Percentiles rank a stretch among this genome's conserved stretches.
These are phyloP conservation scores for Exophiala phaeomuriformis DNA, from an alignment of 2,329 filamentous ascomycete genomes.

Conservation along the genomic window DNA sequence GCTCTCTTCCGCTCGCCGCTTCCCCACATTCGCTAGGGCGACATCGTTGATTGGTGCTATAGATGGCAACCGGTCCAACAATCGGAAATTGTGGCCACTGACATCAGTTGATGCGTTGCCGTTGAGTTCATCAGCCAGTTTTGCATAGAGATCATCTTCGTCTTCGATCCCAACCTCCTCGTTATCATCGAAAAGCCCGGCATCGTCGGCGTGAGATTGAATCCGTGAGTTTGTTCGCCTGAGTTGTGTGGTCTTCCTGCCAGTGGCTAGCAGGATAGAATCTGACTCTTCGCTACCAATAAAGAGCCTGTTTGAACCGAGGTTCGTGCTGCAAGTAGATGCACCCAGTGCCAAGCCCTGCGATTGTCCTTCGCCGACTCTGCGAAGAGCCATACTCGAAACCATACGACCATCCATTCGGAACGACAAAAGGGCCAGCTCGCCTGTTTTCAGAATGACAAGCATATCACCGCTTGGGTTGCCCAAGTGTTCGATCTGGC, in stretches of 20 bases:
- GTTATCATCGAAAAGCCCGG: conserved; percentile 35
- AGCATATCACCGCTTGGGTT: conserved; percentile 74
- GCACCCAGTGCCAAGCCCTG: conserved; percentile 55
- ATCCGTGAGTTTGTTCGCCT: conserved; percentile 21
- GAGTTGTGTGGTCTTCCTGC: conserved; percentile 49
- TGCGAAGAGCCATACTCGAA: conserved; percentile 69
- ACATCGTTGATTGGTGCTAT: conserved; percentile 24
- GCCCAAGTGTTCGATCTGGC: conserved; percentile 67
- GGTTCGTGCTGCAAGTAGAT: conserved; percentile 61
- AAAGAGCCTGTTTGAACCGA: conserved; percentile 67
- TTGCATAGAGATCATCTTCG: conserved; percentile 47
- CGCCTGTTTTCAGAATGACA: conserved; percentile 69
- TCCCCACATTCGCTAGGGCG: conserved; percentile 16
- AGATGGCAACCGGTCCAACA: conserved; percentile 19
- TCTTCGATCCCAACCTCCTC: conserved; percentile 45
- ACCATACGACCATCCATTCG: conserved; percentile 84
- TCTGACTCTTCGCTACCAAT: conserved; percentile 78
- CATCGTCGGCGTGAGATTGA: conserved; percentile 41
- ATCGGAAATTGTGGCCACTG: conserved; percentile 13
- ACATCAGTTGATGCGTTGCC: conserved; percentile 10
- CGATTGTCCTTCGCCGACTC: conserved; percentile 56
- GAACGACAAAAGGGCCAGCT: conserved; percentile 69
- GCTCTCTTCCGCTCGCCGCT: conserved; percentile 29
- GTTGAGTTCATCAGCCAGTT: conserved; percentile 28
- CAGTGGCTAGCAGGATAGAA: conserved; percentile 75